phyloP scores from a whole-genome alignment of 345 rosid species.

The Lumnitzera racemosa region DNA sequence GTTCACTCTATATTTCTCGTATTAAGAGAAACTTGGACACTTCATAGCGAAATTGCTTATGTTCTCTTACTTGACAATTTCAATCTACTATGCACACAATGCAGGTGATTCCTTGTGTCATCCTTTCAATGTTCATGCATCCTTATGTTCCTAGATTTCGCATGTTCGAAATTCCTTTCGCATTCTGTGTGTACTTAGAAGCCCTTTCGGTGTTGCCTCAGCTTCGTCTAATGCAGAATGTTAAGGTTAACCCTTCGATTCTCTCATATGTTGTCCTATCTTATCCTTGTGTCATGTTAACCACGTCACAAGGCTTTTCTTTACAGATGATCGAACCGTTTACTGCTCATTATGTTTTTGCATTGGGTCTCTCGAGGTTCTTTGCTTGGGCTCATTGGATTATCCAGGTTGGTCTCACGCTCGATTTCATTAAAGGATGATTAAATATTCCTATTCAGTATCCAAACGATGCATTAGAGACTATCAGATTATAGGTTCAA shows the following conservation, averaged over 20 bases:
- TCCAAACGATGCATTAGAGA: too few species aligned
- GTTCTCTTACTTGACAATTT: too few species aligned
- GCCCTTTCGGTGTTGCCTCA: slow-evolving; percentile 83
- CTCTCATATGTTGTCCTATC: background rate
- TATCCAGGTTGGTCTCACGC: slow-evolving; percentile 31
- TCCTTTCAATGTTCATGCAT: slow-evolving; percentile 46
- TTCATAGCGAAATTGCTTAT: too few species aligned
- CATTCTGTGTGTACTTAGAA: slow-evolving; percentile 56
- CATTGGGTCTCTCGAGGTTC: slow-evolving; percentile 69
- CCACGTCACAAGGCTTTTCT: background rate
- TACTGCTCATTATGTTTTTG: slow-evolving; percentile 80
- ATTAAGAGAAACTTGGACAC: too few species aligned
- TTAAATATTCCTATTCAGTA: too few species aligned
- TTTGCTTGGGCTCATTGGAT: slow-evolving; percentile 79
- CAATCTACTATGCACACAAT: background rate
- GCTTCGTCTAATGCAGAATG: slow-evolving; percentile 81
- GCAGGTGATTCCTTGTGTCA: slow-evolving; percentile 53
- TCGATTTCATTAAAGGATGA: too few species aligned
- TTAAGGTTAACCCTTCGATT: slow-evolving; percentile 36
- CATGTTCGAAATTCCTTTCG: slow-evolving; percentile 41
- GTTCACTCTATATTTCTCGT: too few species aligned
- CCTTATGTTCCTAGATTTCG: slow-evolving; percentile 17
- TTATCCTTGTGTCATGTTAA: background rate
- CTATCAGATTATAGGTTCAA: too few species aligned
- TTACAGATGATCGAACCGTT: slow-evolving; percentile 80